Evolutionary conservation across 1,284 basidiomycete species (phyloP).

Genomic region (Athelia sp.): DNA sequence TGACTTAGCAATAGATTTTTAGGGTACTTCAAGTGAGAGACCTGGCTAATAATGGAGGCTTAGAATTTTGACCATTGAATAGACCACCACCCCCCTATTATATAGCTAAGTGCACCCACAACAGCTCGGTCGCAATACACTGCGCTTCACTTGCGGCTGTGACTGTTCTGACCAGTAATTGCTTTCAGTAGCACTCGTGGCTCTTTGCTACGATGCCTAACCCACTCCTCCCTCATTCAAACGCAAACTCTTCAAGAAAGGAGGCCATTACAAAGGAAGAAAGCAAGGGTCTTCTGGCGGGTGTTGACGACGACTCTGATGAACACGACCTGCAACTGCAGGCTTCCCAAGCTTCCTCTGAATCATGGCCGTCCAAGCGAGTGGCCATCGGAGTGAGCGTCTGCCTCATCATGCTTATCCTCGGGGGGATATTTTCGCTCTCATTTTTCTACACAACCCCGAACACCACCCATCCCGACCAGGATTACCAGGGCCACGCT

Average conservation of each 20-base stretch:
- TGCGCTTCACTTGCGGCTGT: too few species aligned
- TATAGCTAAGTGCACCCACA: too few species aligned
- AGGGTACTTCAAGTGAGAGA: too few species aligned
- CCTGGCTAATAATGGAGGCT: too few species aligned
- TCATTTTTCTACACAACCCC: slow-evolving; percentile 21
- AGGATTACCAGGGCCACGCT: slow-evolving; percentile 31
- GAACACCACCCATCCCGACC: slow-evolving; percentile 16
- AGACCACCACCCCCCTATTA: too few species aligned
- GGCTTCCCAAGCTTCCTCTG: slow-evolving; percentile 8
- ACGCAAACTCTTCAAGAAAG: not conserved
- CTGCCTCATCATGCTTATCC: slow-evolving; percentile 37
- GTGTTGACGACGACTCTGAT: slow-evolving; percentile 13
- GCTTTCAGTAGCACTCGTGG: not conserved
- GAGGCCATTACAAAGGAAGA: slow-evolving; percentile 29
- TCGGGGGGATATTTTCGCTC: slow-evolving; percentile 34
- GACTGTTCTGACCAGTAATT: too few species aligned
- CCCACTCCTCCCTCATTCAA: not conserved
- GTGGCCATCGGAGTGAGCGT: slow-evolving; percentile 29
- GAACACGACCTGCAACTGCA: slow-evolving; percentile 18
- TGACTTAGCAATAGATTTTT: too few species aligned
- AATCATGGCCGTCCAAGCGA: slow-evolving; percentile 28
- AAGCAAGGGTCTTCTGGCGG: slow-evolving; percentile 36
- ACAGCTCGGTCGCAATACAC: too few species aligned
- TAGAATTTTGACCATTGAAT: too few species aligned
- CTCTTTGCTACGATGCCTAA: not conserved